A percentile compares a stretch with the other conserved stretches of the same genome.
These are phyloP conservation scores for Knoxdaviesia proteae DNA, from an alignment of 2,329 filamentous ascomycete genomes.

Conservation along the genomic window DNA sequence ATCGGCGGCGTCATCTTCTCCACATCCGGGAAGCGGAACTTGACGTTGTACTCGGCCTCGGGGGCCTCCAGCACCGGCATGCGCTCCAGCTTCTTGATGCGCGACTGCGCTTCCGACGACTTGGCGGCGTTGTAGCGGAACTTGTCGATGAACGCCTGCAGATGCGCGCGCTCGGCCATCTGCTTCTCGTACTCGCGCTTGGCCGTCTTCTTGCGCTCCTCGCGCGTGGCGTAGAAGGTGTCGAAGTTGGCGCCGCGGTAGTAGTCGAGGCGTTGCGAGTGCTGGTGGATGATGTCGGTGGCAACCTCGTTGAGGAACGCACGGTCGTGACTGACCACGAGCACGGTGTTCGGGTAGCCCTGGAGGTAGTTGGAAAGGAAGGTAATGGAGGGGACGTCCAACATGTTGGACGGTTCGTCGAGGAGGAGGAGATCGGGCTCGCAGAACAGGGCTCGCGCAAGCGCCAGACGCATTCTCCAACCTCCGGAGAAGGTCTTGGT, in stretches of 20 bases:
- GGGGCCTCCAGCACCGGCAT: conserved; percentile 85
- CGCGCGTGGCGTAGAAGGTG: conserved; percentile 90
- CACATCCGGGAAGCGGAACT: conserved; percentile 93
- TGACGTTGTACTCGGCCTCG: conserved; percentile 84
- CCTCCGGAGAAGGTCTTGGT: conserved; percentile 98
- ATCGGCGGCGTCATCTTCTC: conserved; percentile 96
- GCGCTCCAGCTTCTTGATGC: conserved; percentile 96
- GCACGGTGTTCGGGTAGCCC: conserved; percentile 76
- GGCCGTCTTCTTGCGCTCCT: conserved; percentile 89
- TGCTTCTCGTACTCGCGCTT: conserved; percentile 98
- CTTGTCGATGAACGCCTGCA: conserved; percentile 98
- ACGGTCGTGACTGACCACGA: conserved; percentile 96
- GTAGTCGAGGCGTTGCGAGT: conserved; percentile 93
- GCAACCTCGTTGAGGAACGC: conserved; percentile 97
- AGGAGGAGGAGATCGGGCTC: conserved; percentile 89
- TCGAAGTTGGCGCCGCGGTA: conserved; percentile 97
- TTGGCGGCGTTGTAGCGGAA: conserved; percentile 99
- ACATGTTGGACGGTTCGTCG: conserved; percentile 99
- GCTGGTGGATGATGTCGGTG: conserved; percentile 97
- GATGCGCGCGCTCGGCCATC: conserved; percentile 78
- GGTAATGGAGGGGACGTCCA: conserved; percentile 98
- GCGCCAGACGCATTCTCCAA: conserved; percentile 95
- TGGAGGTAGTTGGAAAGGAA: conserved; percentile 95
- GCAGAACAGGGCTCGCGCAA: conserved; percentile 90
- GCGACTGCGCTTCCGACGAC: conserved; percentile 90